Evolutionary conservation across 257 asterid genomes (phyloP), one percentile per base, ranked within the genome.

Genomic region (Plantago major): DNA sequence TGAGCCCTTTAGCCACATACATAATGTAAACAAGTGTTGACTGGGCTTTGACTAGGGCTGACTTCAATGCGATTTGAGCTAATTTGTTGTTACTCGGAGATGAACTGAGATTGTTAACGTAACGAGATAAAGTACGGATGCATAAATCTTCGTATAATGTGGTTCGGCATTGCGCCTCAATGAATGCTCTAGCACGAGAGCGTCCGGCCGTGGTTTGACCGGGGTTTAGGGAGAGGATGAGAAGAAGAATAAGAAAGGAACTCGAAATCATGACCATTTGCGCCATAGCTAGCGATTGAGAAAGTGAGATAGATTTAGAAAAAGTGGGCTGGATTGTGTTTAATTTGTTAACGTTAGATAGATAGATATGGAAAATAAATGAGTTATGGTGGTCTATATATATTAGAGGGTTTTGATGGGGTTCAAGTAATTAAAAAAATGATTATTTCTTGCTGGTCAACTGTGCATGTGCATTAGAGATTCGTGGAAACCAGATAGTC

Each of bases 121-220:
- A 74, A 10, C 13, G 28, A 0, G 79, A 66, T 8, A 74, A 38
- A 19, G 45, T 16, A 3, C 55, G 60, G 1, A 69, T 40, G 11
- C 79, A 70, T 30, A 65, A 9, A 14, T 66, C 38, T 2, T 58
- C 64, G 3, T 66, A 74, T 18, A 55, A 60, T 0, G 75, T 74
- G 18, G 62, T 57, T 9, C 17, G 65, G n/a, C 79, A 74, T 4
- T 68, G 75, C n/a, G 15, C 49, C 40, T 74, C 72, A n/a, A 74
- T 66, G 43, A 74, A 74, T 11, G 66, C 65, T 44, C 67, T 45
- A 15, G 67, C 66, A 11, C 65, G 63, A 8, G 75, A 65, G 3
- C 26, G 68, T 42, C 62, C 11, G 1, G 67, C 42, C 10, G 55
- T 46, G 15, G 71, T 71, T 3, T 43, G 42, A 40, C 12, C 59